Evolutionary conservation across 768 basidiomycete species (phyloP), one percentile per base, ranked within the genome.

Genomic region (Lenzites betulinus): DNA sequence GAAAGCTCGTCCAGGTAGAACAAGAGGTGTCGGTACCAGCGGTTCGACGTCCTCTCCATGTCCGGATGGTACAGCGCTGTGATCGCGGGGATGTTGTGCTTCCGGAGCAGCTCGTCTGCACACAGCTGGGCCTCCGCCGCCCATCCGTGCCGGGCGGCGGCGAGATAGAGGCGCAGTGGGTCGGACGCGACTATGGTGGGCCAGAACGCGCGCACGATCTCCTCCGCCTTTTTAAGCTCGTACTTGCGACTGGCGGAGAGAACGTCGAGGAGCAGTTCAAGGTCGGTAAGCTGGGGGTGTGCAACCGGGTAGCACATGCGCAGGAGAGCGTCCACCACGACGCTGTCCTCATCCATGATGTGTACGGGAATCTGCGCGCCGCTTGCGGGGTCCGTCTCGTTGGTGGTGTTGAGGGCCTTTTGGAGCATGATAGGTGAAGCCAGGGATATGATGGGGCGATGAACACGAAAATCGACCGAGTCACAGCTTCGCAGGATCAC

Each of bases 71-170:
- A 62, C 7, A 22, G 42, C 5, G 3, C 5, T 3, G 28, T 6
- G 18, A 62, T 52, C 12, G 28, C 16, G 4, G 36, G n/a, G 5
- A 62, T 20, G 64, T 76, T 73, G 35, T 54, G 5, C 3, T n/a
- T 33, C 2, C 33, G 6, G 11, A 54, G 11, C 26, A 60, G 46
- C 18, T 18, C 50, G 5, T 15, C 23, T 0, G 60, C 1, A 79
- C 82, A 1, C 81, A 78, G 47, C 78, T 77, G 43, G 76, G 71
- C 60, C 79, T 77, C 18, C 69, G 68, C 68, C 76, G 76, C 42
- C 83, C 73, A 57, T 26, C 78, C 74, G 44, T 76, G 74, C 18
- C 81, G 63, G 30, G 73, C 76, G 28, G 77, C 72, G 1, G 39
- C 28, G 35, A 62, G 35, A 71, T 55, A 61, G 47, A 55, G 35